Evolutionary conservation across 2,329 filamentous ascomycete genomes (phyloP).

Genomic region (Canariomyces notabilis): DNA sequence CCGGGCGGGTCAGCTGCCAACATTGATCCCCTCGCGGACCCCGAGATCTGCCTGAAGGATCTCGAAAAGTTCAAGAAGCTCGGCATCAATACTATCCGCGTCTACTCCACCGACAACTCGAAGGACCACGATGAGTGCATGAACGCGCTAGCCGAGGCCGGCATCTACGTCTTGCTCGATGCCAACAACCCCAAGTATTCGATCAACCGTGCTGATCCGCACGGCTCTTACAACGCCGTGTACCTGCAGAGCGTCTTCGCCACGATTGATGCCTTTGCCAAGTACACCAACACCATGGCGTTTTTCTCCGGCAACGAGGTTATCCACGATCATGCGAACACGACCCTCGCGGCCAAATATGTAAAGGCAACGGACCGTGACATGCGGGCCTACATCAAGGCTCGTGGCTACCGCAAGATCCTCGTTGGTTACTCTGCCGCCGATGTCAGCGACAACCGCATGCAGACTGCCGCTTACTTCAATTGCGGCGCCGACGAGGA

Average conservation of each 20-base stretch:
- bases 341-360: constrained; percentile 63
- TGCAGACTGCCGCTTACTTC: constrained; percentile 85
- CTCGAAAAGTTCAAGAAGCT: constrained; percentile 77
- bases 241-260: constrained; percentile 85
- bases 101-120: constrained; percentile 90
- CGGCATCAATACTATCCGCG: constrained; percentile 84
- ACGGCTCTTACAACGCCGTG: constrained; percentile 74
- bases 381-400: constrained; percentile 65
- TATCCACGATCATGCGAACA: constrained; percentile 61
- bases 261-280: constrained; percentile 76
- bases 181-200: constrained; percentile 27
- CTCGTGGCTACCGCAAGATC: constrained; percentile 57
- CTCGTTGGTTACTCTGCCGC: constrained; percentile 73
- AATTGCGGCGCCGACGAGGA: constrained; percentile 84
- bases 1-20: constrained; percentile 52
- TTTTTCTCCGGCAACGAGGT: constrained; percentile 83
- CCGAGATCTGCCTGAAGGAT: constrained; percentile 67
- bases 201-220: constrained; percentile 47
- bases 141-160: constrained; percentile 70
- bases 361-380: constrained; percentile 77
- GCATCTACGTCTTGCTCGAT: constrained; percentile 88
- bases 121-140: constrained; percentile 80
- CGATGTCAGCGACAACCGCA: constrained; percentile 78
- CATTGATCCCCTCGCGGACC: constrained; percentile 70
- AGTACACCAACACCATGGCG: constrained; percentile 81